Base-by-base conservation (phyloP, 2,329 filamentous ascomycete genomes). In the Pseudogymnoascus sp. region DNA sequence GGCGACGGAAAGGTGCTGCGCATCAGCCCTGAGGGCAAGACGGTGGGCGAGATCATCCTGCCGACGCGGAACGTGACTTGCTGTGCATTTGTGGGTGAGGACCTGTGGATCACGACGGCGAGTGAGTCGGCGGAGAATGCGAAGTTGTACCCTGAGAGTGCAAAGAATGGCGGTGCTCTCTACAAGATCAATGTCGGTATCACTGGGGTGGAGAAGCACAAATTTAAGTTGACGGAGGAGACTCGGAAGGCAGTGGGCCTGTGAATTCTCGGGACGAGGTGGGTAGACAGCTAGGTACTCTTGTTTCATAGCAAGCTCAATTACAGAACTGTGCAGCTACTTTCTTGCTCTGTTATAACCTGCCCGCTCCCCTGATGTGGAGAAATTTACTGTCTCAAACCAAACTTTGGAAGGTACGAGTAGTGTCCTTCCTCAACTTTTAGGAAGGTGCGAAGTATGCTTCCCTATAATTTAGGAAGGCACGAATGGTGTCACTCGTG, bases 41-140 rank as follows among this genome's bases (percentile, higher is more conserved):
- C 96, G 30, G 78, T 92, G 4, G 91, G 89, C 6, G 83, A 91
- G 75, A 79, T 97, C 65, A 79, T 77, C 61, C 76, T 95, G 65
- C 91, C 91, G 4, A 95, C 91, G 11, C 80, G 81, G 64, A 89
- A 90, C 73, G 83, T 90, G 65, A 94, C 90, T 6, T 96, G 91
- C 74, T 84, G 88, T 18, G 85, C 87, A 64, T 93, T 97, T 71
- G 85, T 86, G 35, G 91, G 89, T 7, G 84, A 79, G 1, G 80
- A 84, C 69, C 77, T 97, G 62, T 88, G 88, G 74, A 88, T 96
- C 70, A 96, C 91, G 18, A 89, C 84, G 61, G 90, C 90, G 4
- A 76, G 72, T 34, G 85, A 87, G 70, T 35, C 32, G 7, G 57
- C 32, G 14, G 85, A 89, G 63, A 80, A 84, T 64, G 80, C 81